phyloP scores from a whole-genome alignment of 441 rosid species.

The Erodium moschatum region DNA sequence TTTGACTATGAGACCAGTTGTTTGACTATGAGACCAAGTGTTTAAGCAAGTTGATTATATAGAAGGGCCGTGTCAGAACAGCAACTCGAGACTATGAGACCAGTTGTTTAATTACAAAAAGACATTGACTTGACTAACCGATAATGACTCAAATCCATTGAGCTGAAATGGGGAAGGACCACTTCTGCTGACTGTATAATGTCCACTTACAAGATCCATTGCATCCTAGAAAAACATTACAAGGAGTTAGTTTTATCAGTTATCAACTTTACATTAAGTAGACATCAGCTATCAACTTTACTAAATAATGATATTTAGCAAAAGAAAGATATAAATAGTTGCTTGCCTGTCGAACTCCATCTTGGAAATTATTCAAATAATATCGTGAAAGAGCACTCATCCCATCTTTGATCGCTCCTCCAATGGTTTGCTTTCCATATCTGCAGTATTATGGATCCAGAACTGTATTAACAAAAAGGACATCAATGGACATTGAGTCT shows the following conservation, averaged over 20 bases:
- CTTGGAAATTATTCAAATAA: slow-evolving; percentile 85
- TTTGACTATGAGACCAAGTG: too few relatives aligned
- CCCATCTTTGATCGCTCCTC: slow-evolving; percentile 78
- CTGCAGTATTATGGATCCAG: slow-evolving; percentile 31
- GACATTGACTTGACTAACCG: slow-evolving; percentile 39
- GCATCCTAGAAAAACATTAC: slow-evolving; percentile 54
- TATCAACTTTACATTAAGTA: slow-evolving; percentile 8
- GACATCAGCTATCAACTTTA: not conserved
- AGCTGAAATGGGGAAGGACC: slow-evolving; percentile 73
- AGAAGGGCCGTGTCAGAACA: not conserved
- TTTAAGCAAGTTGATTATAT: not conserved
- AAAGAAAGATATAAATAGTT: slow-evolving; percentile 11
- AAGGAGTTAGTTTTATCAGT: not conserved
- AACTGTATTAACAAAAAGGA: slow-evolving; percentile 13
- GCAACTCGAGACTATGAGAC: not conserved
- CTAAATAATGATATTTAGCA: slow-evolving; percentile 1
- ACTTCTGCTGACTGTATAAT: slow-evolving; percentile 52
- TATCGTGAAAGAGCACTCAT: slow-evolving; percentile 88
- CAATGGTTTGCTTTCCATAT: slow-evolving; percentile 74
- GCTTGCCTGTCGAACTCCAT: slow-evolving; percentile 91
- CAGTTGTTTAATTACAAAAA: not conserved
- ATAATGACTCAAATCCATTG: slow-evolving; percentile 53
- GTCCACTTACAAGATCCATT: slow-evolving; percentile 86
- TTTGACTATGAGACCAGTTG: too few relatives aligned
- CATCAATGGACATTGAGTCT: slow-evolving; percentile 9